Base-by-base conservation (phyloP, 2,329 filamentous ascomycete species). In the Apiospora aurea region DNA sequence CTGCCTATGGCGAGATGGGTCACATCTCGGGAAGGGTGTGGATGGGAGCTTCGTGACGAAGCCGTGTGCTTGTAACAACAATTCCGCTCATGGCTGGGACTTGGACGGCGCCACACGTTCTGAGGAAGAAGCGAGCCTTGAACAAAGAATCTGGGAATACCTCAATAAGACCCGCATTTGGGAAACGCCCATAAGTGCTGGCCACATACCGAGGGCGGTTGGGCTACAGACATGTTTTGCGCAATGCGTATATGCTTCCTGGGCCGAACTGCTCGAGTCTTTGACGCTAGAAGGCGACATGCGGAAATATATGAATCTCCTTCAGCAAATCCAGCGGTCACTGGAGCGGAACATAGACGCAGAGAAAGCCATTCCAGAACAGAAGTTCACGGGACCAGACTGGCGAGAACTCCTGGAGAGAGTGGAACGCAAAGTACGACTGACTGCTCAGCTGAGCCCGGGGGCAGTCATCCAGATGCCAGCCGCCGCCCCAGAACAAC, bases 181-280 rank as follows among this genome's bases (percentile, higher is more conserved):
- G 11, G 46, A 70, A 14, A 13, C 8, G 3, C 3, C 18, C 18
- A 67, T 5, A 46, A 46, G 16, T 46, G 43, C 4, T 44, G 11
- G 43, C 4, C 16, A 14, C 43, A 16, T 44, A 44, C 43, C 43
- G 43, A 44, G 14, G 43, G 43, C 43, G 13, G 43, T 21, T 18
- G 18, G 8, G 1, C 72, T 80, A 0, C 51, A 66, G 4, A 67
- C 71, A 10, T 18, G 75, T 4, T 66, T 82, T 18, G 70, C 75
- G 4, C 73, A 77, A 26, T 67, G 75, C 8, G 77, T 76, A 1
- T 76, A 79, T 68, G 75, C 77, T 61, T 79, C 80, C 69, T 85
- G 83, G 83, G 74, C 78, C 8, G 79, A 81, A 3, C 78, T 84
- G 38, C 80, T 84, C 64, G 83, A 83, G 13, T 46, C 74, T 0